Percentiles rank a stretch among this genome's conserved stretches.
Conservation (phyloP, 2,329 filamentous ascomycete species). For the Cladophialophora bantiana region DNA sequence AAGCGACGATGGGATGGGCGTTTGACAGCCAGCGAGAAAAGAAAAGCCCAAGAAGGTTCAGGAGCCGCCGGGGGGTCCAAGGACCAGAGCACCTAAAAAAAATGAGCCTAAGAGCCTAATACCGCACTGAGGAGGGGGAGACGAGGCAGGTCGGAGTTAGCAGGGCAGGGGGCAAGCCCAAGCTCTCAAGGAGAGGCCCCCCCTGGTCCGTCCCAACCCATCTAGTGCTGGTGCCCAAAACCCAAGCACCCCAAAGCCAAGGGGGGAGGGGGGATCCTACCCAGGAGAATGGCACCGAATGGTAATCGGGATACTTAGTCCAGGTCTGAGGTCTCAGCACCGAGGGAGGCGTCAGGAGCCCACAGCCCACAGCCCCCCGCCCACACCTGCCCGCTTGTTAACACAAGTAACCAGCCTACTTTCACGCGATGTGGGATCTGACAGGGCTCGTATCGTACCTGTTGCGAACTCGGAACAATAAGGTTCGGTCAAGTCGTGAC, state of each 20-base stretch:
- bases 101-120: not conserved
- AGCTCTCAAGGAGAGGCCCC: not conserved
- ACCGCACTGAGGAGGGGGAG: not conserved
- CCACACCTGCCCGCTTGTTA: constrained; percentile 3
- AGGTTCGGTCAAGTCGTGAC: not conserved
- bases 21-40: constrained; percentile 4
- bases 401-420: not conserved
- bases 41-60: constrained; percentile 3
- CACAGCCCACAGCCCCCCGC: not conserved
- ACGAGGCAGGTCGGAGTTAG: not conserved
- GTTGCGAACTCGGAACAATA: constrained; percentile 5
- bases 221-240: not conserved
- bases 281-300: constrained; percentile 6
- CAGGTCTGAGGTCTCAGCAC: not conserved
- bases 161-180: not conserved
- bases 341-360: not conserved
- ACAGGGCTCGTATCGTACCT: not conserved
- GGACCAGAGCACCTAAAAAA: not conserved
- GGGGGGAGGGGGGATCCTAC: not conserved
- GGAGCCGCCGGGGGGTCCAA: constrained; percentile 3
- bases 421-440: not conserved
- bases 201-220: constrained; percentile 1
- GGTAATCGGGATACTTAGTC: not conserved
- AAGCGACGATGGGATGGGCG: not conserved
- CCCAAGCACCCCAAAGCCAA: not conserved